These are phyloP conservation scores for Pleurozium schreberi DNA, from an alignment of 225 moss, liverwort and hornwort species.

Conservation along the genomic window DNA sequence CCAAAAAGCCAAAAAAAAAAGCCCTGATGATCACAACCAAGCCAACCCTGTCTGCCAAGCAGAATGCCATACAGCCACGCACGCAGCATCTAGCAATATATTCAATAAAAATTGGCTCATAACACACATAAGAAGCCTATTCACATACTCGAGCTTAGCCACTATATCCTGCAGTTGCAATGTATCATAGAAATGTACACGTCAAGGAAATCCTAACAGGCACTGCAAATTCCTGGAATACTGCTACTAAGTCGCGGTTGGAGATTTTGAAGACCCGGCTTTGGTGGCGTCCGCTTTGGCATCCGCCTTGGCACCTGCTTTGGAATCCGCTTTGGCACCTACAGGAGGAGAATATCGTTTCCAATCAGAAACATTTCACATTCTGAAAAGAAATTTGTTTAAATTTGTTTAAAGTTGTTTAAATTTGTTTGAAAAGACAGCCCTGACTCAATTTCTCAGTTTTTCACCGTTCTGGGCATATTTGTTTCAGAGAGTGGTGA, in stretches of 20 bases:
- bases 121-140: background rate
- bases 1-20: no score
- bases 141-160: background rate
- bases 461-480: no score
- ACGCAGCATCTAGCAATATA: background rate
- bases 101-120: background rate
- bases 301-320: background rate
- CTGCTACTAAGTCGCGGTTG: background rate
- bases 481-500: no score
- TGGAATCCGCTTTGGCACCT: no score
- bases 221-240: background rate
- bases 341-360: background rate
- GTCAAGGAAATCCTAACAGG: background rate
- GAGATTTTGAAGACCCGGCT: background rate
- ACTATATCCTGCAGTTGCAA: background rate
- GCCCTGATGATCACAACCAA: background rate
- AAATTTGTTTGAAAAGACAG: no score
- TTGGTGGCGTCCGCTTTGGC: background rate
- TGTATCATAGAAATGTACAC: background rate
- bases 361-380: no score
- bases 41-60: background rate
- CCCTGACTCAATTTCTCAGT: no score
- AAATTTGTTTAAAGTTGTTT: no score
- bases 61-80: background rate
- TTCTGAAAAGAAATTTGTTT: no score